Evolutionary conservation across 495 filamentous ascomycete genomes (phyloP).

Genomic region (Trichoderma reesei): DNA sequence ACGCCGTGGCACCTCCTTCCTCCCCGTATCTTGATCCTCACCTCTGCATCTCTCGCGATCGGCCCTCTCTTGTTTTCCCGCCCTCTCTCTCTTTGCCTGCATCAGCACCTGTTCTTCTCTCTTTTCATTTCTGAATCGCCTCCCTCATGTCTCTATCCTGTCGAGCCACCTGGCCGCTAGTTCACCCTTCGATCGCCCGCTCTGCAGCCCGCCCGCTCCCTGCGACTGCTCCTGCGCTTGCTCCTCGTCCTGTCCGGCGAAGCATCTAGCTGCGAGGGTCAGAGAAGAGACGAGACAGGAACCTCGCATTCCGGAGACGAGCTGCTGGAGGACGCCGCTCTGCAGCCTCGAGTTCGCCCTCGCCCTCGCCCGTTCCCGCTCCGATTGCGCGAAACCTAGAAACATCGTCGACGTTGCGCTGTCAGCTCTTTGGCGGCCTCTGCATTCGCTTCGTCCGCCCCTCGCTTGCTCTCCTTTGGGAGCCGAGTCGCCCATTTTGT

Average conservation of each 20-base stretch:
- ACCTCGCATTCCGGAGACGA: no score
- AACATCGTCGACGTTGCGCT: background rate
- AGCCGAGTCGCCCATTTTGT: background rate
- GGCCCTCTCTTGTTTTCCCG: no score
- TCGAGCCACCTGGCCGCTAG: background rate
- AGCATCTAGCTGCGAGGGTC: background rate
- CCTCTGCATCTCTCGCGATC: background rate
- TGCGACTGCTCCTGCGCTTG: no score
- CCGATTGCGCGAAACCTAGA: background rate
- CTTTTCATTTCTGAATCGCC: background rate
- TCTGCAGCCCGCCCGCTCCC: conserved; percentile 5
- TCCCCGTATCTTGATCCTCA: background rate
- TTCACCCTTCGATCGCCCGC: conserved; percentile 6
- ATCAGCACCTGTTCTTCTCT: background rate
- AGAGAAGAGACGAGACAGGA: no score
- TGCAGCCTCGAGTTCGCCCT: background rate
- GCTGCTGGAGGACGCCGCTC: background rate
- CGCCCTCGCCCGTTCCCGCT: background rate
- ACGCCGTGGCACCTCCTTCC: conserved; percentile 5
- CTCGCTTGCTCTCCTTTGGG: background rate
- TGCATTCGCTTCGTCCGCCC: background rate
- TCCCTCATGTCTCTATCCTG: conserved; percentile 3
- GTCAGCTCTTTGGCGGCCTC: background rate
- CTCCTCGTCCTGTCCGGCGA: background rate
- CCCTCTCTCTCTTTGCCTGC: no score